Percentiles rank a stretch among this genome's conserved stretches.
phyloP scores from a whole-genome alignment of 306 rosid species.

The Begonia peltatifolia region DNA sequence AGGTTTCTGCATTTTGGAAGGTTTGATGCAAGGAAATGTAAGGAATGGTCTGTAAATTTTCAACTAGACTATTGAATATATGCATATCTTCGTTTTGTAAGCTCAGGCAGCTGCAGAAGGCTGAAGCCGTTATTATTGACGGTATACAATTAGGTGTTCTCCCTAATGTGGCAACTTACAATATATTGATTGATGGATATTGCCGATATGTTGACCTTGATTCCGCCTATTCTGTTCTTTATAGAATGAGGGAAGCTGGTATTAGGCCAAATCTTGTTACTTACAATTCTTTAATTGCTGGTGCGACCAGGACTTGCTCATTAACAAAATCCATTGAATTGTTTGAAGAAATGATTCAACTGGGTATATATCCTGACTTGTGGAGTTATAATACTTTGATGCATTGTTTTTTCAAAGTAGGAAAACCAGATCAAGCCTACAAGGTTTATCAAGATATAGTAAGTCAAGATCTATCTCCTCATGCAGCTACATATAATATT shows the following conservation, averaged over 20 bases:
- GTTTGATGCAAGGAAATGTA: not conserved
- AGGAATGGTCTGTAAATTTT: constrained; percentile 33
- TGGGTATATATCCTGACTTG: constrained; percentile 41
- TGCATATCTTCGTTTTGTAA: constrained; percentile 46
- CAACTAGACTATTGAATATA: constrained; percentile 58
- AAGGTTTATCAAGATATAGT: constrained; percentile 34
- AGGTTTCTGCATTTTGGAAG: not conserved
- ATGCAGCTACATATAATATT: constrained; percentile 33
- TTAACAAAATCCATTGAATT: constrained; percentile 28
- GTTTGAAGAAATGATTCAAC: constrained; percentile 53
- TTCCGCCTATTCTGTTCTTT: constrained; percentile 32
- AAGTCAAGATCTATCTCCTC: constrained; percentile 20
- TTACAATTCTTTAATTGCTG: constrained; percentile 53
- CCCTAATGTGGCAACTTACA: constrained; percentile 58
- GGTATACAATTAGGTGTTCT: constrained; percentile 50
- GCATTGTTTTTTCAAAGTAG: constrained; percentile 55
- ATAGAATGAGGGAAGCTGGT: constrained; percentile 63
- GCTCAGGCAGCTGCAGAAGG: constrained; percentile 27
- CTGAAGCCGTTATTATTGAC: constrained; percentile 44
- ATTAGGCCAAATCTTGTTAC: constrained; percentile 54
- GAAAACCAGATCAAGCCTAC: constrained; percentile 65
- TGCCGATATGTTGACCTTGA: constrained; percentile 44
- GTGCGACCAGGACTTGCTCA: constrained; percentile 24
- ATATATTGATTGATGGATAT: constrained; percentile 54
- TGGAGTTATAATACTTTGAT: constrained; percentile 66